Percentiles rank a stretch among this genome's conserved stretches.
Conservation (phyloP, 148 eudicot genomes). For the Silene latifolia region DNA sequence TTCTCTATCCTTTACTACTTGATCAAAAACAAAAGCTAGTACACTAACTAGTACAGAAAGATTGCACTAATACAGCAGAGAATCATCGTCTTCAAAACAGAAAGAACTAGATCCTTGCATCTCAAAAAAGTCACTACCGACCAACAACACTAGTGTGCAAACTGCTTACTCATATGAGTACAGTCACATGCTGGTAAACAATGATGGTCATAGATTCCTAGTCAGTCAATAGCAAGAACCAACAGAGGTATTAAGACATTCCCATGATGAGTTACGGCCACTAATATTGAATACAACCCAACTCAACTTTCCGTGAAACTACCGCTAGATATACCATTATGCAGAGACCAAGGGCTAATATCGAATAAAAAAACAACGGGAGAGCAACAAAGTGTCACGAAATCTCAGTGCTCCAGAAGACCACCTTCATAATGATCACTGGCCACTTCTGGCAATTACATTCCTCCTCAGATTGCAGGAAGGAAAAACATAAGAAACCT, state of each 20-base stretch:
- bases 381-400: too few relatives aligned
- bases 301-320: too few relatives aligned
- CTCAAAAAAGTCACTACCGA: not conserved
- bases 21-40: not conserved
- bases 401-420: too few relatives aligned
- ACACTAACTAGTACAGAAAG: not conserved
- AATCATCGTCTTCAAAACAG: not conserved
- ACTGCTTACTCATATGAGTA: not conserved
- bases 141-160: not conserved
- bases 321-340: too few relatives aligned
- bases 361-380: too few relatives aligned
- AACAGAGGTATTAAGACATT: not conserved
- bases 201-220: not conserved
- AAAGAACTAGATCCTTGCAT: not conserved
- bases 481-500: too few relatives aligned
- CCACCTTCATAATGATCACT: too few relatives aligned
- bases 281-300: too few relatives aligned
- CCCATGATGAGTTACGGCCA: not conserved
- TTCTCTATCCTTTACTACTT: not conserved
- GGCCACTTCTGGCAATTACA: too few relatives aligned
- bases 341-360: too few relatives aligned
- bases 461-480: too few relatives aligned
- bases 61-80: not conserved
- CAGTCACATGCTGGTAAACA: not conserved
- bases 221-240: not conserved